phyloP scores from a whole-genome alignment of 1,139 yeast genomes.

The Candida labiduridarum region DNA sequence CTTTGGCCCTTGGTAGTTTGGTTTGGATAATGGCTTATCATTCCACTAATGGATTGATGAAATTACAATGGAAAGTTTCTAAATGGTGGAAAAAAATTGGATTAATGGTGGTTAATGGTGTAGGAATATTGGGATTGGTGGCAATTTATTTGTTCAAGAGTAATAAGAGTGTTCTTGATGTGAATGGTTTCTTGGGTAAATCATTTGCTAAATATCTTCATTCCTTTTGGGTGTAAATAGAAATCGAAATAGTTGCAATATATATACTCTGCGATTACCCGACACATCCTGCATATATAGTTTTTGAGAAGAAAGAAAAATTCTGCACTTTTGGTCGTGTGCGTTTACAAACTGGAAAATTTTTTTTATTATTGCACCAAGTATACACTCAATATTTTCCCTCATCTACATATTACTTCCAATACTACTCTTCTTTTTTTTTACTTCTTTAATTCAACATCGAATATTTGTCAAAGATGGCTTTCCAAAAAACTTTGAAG shows the following conservation, averaged over 20 bases:
- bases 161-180: slow-evolving; percentile 18
- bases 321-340: not conserved
- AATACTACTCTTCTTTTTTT: not conserved
- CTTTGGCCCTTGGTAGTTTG: slow-evolving; percentile 21
- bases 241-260: not conserved
- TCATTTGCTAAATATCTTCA: slow-evolving; percentile 29
- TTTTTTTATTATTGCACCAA: not conserved
- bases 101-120: slow-evolving; percentile 29
- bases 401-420: not conserved
- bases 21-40: slow-evolving; percentile 37
- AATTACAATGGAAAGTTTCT: slow-evolving; percentile 31
- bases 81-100: slow-evolving; percentile 37
- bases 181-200: slow-evolving; percentile 31
- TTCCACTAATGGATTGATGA: slow-evolving; percentile 37
- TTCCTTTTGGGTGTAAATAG: slow-evolving; percentile 14
- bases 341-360: not conserved
- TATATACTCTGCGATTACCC: not conserved
- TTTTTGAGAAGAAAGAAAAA: no score
- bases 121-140: slow-evolving; percentile 28
- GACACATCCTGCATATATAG: slow-evolving; percentile 1
- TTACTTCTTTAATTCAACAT: not conserved
- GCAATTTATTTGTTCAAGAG: slow-evolving; percentile 27
- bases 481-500: slow-evolving; percentile 74
- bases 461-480: slow-evolving; percentile 50
- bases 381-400: not conserved